Evolutionary conservation across 2,329 filamentous ascomycete species (phyloP), one percentile per base, ranked within the genome.

Genomic region (Diaporthe sp.): DNA sequence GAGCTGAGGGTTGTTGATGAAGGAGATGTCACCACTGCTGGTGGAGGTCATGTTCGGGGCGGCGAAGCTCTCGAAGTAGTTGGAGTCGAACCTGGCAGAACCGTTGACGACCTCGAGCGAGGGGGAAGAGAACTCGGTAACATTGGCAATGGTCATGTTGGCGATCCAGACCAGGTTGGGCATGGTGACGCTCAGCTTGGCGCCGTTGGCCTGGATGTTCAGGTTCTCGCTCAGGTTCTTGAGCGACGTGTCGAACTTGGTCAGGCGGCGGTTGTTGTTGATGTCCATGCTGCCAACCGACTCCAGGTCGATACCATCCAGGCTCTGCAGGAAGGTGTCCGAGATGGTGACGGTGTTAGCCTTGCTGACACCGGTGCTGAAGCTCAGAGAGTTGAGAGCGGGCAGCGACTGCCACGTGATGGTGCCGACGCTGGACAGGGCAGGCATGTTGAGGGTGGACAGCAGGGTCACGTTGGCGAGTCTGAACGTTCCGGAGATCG

Each of bases 251-350:
- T 91, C 90, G 87, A 97, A 94, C 77, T 88, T 88, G 82, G 90
- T 91, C 80, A 99, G 89, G 82, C 93, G 93, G 77, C 87, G 87
- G 92, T 98, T 98, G 92, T 98, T 98, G 90, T 94, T 93, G 86
- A 99, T 93, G 84, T 94, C 88, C 83, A 99, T 91, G 79, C 87
- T 89, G 74, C 91, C 89, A 73, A 95, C 92, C n/a, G 89, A 89
- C 78, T 91, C 85, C 78, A 98, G 89, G 83, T 95, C 94, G 83
- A 99, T 94, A 82, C 95, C 95, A 79, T 93, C 89, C 76, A 99
- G 90, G 79, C 90, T 92, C 83, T 88, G 90, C 80, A 99, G 91
- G 85, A 93, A 92, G 69, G 97, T 99, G 88, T 99, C 97, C 85
- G 92, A 90, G 83, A 99, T 96, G 79, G 87, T 86, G 79, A 99